These are phyloP conservation scores for Gracilaria gracilis DNA, from an alignment of 23 red algal genomes.

Conservation along the genomic window DNA sequence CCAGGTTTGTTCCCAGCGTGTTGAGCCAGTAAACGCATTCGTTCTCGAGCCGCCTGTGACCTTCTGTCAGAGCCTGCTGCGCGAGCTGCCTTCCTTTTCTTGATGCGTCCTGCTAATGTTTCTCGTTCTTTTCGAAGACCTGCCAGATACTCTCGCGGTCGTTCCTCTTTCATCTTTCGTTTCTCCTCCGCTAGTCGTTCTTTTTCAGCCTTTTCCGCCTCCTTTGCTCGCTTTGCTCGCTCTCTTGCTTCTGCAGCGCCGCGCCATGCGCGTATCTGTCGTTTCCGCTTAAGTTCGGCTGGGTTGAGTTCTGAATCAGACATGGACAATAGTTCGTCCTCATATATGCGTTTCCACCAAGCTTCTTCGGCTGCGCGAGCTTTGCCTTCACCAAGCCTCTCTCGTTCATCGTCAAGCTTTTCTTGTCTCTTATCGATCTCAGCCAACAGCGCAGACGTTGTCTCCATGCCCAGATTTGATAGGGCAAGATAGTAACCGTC, in stretches of 20 bases:
- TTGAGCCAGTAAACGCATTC: conserved; percentile 80
- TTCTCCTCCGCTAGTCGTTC: conserved; percentile 49
- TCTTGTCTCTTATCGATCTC: conserved; percentile 64
- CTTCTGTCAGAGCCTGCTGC: conserved; percentile 79
- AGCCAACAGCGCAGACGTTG: conserved; percentile 27
- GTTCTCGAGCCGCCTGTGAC: conserved; percentile 61
- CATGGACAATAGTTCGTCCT: conserved; percentile 82
- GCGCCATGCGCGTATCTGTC: conserved; percentile 61
- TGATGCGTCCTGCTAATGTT: conserved; percentile 60
- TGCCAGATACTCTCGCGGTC: conserved; percentile 65
- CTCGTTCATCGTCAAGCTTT: conserved; percentile 43
- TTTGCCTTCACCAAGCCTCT: conserved; percentile 60
- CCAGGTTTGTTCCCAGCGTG: conserved; percentile 62
- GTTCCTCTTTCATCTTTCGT: conserved; percentile 43
- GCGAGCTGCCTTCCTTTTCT: conserved; percentile 58
- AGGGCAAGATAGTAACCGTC: conserved; percentile 68
- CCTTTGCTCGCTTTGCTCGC: conserved; percentile 62
- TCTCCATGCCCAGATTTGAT: conserved; percentile 13
- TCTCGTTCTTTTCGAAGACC: conserved; percentile 68
- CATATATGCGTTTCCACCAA: conserved; percentile 44
- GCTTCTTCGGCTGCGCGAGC: conserved; percentile 45
- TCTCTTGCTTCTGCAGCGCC: conserved; percentile 74
- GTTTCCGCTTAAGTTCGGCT: conserved; percentile 73
- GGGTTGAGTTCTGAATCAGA: conserved; percentile 74
- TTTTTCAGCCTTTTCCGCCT: conserved; percentile 50